Conservation (phyloP, 1,284 basidiomycete genomes). For the Pseudozyma thailandica region DNA sequence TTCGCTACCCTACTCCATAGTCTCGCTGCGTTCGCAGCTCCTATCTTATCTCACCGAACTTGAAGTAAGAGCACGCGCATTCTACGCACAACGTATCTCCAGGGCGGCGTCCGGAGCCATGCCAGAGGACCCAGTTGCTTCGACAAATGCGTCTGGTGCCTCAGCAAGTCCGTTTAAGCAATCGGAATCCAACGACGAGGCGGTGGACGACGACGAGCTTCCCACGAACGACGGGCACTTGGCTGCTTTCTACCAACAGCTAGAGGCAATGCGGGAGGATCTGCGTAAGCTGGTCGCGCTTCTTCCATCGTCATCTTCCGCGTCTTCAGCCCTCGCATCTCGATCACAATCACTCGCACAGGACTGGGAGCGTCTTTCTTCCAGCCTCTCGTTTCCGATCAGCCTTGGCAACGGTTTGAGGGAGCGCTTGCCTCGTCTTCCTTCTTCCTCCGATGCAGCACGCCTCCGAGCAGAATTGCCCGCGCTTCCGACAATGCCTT, state of each 20-base stretch:
- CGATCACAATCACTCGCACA: slow-evolving; percentile 48
- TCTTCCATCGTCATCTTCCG: slow-evolving; percentile 42
- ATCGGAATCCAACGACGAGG: background rate
- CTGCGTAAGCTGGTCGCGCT: slow-evolving; percentile 35
- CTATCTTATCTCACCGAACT: slow-evolving; percentile 52
- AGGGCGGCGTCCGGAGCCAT: slow-evolving; percentile 5
- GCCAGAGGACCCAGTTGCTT: background rate
- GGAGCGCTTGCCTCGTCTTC: slow-evolving; percentile 39
- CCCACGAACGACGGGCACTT: slow-evolving; percentile 22
- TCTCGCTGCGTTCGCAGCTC: slow-evolving; percentile 49
- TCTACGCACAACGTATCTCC: slow-evolving; percentile 39
- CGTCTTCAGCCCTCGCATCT: slow-evolving; percentile 47
- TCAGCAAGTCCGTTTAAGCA: background rate
- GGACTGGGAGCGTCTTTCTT: slow-evolving; percentile 47
- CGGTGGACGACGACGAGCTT: slow-evolving; percentile 1
- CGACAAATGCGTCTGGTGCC: background rate
- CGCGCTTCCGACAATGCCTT: slow-evolving; percentile 31
- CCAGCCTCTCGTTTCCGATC: slow-evolving; percentile 41
- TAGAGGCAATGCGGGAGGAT: slow-evolving; percentile 56
- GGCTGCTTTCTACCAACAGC: slow-evolving; percentile 51
- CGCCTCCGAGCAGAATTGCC: slow-evolving; percentile 31
- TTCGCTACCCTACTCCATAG: slow-evolving; percentile 54
- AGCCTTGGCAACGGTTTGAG: slow-evolving; percentile 32
- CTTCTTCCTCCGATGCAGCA: slow-evolving; percentile 35
- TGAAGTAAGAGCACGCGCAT: slow-evolving; percentile 40